A percentile compares a stretch with the other conserved stretches of the same genome.
Conservation (phyloP, 2,329 filamentous ascomycete species). For the Neophaeococcomyces mojaviensis region DNA sequence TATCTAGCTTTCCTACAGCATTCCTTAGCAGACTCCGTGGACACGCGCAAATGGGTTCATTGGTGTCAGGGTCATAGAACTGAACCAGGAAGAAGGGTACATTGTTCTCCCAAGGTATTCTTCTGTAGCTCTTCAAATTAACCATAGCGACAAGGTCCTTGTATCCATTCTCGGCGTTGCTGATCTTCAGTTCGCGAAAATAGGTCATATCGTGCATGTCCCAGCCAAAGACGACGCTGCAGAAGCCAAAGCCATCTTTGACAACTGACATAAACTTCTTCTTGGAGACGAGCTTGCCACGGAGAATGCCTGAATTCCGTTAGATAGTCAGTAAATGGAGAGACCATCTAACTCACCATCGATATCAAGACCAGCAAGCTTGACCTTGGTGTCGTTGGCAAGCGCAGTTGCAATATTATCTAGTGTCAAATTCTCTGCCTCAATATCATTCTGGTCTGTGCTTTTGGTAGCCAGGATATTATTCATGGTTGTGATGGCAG, state of each 20-base stretch:
- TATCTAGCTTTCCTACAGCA: slow-evolving; percentile 59
- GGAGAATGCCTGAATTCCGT: slow-evolving; percentile 47
- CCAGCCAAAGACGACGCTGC: slow-evolving; percentile 91
- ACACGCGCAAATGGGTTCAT: slow-evolving; percentile 64
- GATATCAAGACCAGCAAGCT: slow-evolving; percentile 79
- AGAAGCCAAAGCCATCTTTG: slow-evolving; percentile 81
- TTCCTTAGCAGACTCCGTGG: slow-evolving; percentile 68
- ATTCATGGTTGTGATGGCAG: not conserved
- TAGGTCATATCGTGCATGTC: slow-evolving; percentile 95
- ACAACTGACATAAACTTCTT: slow-evolving; percentile 83
- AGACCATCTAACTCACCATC: slow-evolving; percentile 49
- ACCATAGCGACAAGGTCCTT: slow-evolving; percentile 75
- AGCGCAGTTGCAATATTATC: slow-evolving; percentile 61
- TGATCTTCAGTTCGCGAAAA: slow-evolving; percentile 73
- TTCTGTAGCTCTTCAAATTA: slow-evolving; percentile 67
- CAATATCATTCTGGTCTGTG: slow-evolving; percentile 6
- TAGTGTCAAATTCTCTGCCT: slow-evolving; percentile 44
- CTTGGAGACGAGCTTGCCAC: slow-evolving; percentile 87
- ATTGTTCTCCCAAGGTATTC: slow-evolving; percentile 86
- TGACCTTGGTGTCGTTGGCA: slow-evolving; percentile 67
- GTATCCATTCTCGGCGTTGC: slow-evolving; percentile 86
- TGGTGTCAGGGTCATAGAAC: slow-evolving; percentile 75
- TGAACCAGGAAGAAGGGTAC: slow-evolving; percentile 78
- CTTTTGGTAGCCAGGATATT: not conserved
- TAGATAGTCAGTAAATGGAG: not conserved